Percentiles rank a stretch among this genome's conserved stretches.
phyloP scores from a whole-genome alignment of 108 stramenopile genomes.

The Cyclotella kingstonii region DNA sequence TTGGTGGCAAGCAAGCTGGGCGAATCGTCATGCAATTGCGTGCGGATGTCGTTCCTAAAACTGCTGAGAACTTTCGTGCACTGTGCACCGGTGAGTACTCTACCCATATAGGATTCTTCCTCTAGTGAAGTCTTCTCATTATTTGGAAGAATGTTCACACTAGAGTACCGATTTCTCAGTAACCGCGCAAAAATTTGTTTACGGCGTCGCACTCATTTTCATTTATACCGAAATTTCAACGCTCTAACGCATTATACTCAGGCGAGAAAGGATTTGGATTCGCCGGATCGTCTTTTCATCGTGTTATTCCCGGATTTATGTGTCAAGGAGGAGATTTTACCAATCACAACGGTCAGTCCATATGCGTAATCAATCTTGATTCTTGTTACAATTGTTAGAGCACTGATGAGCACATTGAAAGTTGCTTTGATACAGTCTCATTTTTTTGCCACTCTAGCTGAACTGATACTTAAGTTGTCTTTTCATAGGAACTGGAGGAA shows the following conservation, averaged over 20 bases:
- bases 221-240: not conserved
- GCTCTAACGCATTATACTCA: slow-evolving; percentile 5
- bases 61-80: slow-evolving; percentile 84
- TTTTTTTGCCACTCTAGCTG: too few species aligned
- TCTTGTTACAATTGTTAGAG: not conserved
- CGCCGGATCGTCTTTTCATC: slow-evolving; percentile 90
- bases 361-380: not conserved
- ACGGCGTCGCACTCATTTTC: not conserved
- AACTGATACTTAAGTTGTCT: not conserved
- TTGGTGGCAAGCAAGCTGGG: slow-evolving; percentile 79
- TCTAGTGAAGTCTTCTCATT: not conserved
- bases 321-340: slow-evolving; percentile 52
- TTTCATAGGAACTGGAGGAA: slow-evolving; percentile 33
- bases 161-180: too few species aligned
- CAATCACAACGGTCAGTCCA: slow-evolving; percentile 39
- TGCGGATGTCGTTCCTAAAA: slow-evolving; percentile 90
- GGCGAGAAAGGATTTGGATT: slow-evolving; percentile 91
- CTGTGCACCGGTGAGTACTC: slow-evolving; percentile 56
- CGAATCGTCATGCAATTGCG: slow-evolving; percentile 88
- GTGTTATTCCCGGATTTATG: slow-evolving; percentile 95
- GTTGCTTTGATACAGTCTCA: too few species aligned
- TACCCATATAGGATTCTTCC: not conserved
- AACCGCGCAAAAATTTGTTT: too few species aligned
- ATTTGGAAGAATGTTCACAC: too few species aligned
- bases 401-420: too few species aligned